Conservation (phyloP, 2,329 filamentous ascomycete species). For the Coniochaeta ligniaria region DNA sequence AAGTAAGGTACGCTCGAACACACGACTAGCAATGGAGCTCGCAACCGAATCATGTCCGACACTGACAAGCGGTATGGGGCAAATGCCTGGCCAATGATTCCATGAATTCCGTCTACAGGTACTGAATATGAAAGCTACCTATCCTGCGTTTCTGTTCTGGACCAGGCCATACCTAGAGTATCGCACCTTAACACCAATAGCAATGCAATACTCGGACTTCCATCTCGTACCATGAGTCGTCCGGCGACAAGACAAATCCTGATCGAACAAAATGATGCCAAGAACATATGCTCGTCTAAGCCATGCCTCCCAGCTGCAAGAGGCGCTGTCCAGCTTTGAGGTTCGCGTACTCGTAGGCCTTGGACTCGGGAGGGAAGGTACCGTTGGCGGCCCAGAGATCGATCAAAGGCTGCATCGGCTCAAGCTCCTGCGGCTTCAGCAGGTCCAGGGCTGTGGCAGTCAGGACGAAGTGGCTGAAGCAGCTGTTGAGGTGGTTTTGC, state of each 20-base stretch:
- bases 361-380: constrained; percentile 59
- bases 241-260: background rate
- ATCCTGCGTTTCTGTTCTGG: background rate
- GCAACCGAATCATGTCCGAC: too few species aligned
- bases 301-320: constrained; percentile 18
- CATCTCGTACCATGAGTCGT: background rate
- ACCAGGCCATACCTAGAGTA: background rate
- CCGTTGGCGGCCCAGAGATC: constrained; percentile 74
- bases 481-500: constrained; percentile 63
- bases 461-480: constrained; percentile 64
- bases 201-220: background rate
- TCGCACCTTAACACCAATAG: background rate
- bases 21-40: too few species aligned
- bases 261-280: background rate
- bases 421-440: constrained; percentile 68
- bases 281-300: constrained; percentile 7
- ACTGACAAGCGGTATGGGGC: background rate
- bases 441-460: constrained; percentile 62
- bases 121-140: background rate
- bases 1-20: too few species aligned
- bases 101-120: background rate
- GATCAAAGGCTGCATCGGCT: constrained; percentile 77
- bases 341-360: constrained; percentile 44
- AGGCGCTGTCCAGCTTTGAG: constrained; percentile 37
- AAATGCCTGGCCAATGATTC: background rate